These are phyloP conservation scores for Saccharomycopsis babjevae DNA, from an alignment of 805 yeast genomes.

Conservation along the genomic window DNA sequence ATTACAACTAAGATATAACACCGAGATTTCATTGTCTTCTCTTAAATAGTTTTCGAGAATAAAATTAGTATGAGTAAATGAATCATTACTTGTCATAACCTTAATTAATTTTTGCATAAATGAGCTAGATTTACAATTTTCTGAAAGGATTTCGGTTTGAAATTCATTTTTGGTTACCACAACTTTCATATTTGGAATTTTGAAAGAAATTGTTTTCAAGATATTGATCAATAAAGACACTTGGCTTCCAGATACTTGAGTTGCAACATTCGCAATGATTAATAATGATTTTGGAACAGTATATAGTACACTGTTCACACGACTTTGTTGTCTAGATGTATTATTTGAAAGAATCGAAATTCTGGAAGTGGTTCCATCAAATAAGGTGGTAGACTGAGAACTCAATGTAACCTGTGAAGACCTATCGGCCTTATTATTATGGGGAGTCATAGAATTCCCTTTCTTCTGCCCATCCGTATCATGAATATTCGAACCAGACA, in stretches of 20 bases:
- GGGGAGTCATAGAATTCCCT: background rate
- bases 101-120: background rate
- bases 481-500: background rate
- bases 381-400: background rate
- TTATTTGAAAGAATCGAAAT: background rate
- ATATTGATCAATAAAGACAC: slow-evolving; percentile 7
- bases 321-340: background rate
- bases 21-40: background rate
- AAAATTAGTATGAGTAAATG: background rate
- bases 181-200: slow-evolving; percentile 8
- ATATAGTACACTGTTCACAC: background rate
- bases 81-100: background rate
- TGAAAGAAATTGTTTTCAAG: slow-evolving; percentile 7
- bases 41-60: background rate
- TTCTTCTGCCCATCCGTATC: background rate
- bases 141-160: background rate
- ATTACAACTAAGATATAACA: background rate
- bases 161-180: slow-evolving; percentile 4
- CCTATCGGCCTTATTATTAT: background rate
- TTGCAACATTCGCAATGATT: slow-evolving; percentile 2
- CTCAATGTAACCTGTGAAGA: background rate
- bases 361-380: background rate
- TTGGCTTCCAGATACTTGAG: background rate
- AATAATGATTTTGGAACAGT: slow-evolving; percentile 7
- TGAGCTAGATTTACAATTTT: background rate